These are phyloP conservation scores for Xylaria scruposa DNA, from an alignment of 495 filamentous ascomycete species.

Conservation along the genomic window DNA sequence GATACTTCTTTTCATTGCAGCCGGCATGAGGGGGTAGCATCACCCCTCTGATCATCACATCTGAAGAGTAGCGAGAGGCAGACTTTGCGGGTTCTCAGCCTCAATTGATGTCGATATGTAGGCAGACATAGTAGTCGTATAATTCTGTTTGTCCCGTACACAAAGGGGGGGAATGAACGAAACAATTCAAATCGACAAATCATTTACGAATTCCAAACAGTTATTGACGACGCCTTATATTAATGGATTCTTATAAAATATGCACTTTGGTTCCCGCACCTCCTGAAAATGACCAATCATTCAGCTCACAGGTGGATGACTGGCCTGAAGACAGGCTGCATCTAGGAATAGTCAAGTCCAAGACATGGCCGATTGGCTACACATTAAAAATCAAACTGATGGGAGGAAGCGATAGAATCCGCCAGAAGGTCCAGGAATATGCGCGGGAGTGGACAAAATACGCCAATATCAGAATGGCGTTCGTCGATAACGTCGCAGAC, in stretches of 20 bases:
- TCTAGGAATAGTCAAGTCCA: not conserved
- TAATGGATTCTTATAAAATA: not conserved
- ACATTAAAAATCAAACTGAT: conserved; percentile 10
- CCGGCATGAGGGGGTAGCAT: not conserved
- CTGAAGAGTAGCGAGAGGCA: not conserved
- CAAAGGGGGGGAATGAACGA: not conserved
- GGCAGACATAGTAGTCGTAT: too few relatives aligned
- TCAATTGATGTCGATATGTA: too few relatives aligned
- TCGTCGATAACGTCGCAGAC: conserved; percentile 15
- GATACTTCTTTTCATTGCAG: not conserved
- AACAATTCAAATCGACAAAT: not conserved
- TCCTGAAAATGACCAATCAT: not conserved
- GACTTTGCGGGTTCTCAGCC: too few relatives aligned
- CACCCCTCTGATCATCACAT: not conserved
- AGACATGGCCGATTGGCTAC: conserved; percentile 5
- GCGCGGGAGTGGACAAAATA: conserved; percentile 30
- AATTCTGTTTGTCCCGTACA: not conserved
- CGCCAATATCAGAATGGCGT: conserved; percentile 35
- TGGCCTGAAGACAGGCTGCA: conserved; percentile 1
- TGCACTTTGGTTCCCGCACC: conserved; percentile 4
- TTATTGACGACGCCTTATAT: not conserved
- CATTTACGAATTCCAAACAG: not conserved
- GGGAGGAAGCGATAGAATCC: conserved; percentile 8
- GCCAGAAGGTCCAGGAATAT: conserved; percentile 27
- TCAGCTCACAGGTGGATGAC: not conserved